Evolutionary conservation across 2,329 filamentous ascomycete species (phyloP), one percentile per base, ranked within the genome.

Genomic region (Myrmaecium sp.): DNA sequence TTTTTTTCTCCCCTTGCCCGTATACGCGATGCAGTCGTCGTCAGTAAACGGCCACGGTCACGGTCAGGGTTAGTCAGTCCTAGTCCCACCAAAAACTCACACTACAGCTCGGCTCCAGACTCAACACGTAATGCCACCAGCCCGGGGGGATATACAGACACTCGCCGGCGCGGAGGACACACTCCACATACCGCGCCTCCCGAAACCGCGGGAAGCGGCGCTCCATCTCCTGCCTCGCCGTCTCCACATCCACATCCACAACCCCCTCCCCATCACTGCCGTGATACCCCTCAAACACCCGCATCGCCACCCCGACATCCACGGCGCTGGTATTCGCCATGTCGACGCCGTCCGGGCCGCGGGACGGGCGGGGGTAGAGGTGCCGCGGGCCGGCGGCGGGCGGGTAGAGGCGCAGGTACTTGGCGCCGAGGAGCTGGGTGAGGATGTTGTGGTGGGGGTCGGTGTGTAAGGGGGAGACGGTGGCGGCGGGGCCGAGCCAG

Each of bases 51-150:
- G n/a, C n/a, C n/a, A n/a, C n/a, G n/a, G n/a, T n/a, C n/a, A n/a
- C n/a, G n/a, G n/a, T n/a, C n/a, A n/a, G n/a, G n/a, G n/a, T n/a
- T n/a, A n/a, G n/a, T n/a, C n/a, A n/a, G n/a, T n/a, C 31, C 31
- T 23, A 66, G 35, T 79, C 77, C 78, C 81, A 98, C 89, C 89
- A 98, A 45, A 94, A 95, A 45, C 83, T 94, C 8, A 95, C 83
- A 38, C 84, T 94, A 43, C 92, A 84, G 44, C 86, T 93, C 12
- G 80, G 69, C 30, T 71, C 82, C 42, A 95, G 47, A 26, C 82
- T 82, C 32, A 79, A 64, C 3, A 95, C 80, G 51, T 94, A 95
- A 58, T 98, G 89, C 89, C 89, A 98, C 86, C 89, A 98, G 1
- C 86, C 89, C 4, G 81, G 64, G 0, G 89, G 89, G 28, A 98